phyloP scores from a whole-genome alignment of 352 stramenopile species.

The Phytopythium ostracodes region DNA sequence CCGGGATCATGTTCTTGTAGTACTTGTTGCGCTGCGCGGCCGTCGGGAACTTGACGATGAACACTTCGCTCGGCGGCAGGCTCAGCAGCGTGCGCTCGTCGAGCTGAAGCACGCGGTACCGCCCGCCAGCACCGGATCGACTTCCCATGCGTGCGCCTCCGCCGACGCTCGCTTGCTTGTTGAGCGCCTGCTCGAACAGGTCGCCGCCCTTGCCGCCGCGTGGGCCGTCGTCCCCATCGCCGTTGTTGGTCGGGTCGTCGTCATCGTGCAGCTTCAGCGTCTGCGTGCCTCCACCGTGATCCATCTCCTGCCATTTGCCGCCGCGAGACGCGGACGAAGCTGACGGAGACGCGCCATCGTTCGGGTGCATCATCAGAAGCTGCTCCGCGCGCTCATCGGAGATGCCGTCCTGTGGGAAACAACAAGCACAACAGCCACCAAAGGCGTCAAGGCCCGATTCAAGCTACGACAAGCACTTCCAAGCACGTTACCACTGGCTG shows the following conservation, averaged over 20 bases:
- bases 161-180: conserved; percentile 60
- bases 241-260: conserved; percentile 36
- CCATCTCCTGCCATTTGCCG: conserved; percentile 53
- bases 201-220: conserved; percentile 22
- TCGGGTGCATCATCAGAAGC: conserved; percentile 69
- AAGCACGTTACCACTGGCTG: conserved; percentile 44
- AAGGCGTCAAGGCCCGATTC: not conserved
- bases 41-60: conserved; percentile 79
- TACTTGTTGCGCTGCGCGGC: conserved; percentile 53
- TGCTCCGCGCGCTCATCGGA: conserved; percentile 83
- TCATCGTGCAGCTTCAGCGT: conserved; percentile 79
- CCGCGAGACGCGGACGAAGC: conserved; percentile 2
- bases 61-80: conserved; percentile 81
- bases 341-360: conserved; percentile 7
- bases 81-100: conserved; percentile 67
- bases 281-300: conserved; percentile 61
- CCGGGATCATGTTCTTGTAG: conserved; percentile 93
- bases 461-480: not conserved
- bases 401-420: conserved; percentile 36
- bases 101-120: conserved; percentile 77
- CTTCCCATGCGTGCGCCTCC: conserved; percentile 26
- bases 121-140: conserved; percentile 29
- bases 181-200: conserved; percentile 83
- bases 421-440: conserved; percentile 7
- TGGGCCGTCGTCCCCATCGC: conserved; percentile 31